These are phyloP conservation scores for Betula pendula DNA, from an alignment of 306 rosid species.

Conservation along the genomic window DNA sequence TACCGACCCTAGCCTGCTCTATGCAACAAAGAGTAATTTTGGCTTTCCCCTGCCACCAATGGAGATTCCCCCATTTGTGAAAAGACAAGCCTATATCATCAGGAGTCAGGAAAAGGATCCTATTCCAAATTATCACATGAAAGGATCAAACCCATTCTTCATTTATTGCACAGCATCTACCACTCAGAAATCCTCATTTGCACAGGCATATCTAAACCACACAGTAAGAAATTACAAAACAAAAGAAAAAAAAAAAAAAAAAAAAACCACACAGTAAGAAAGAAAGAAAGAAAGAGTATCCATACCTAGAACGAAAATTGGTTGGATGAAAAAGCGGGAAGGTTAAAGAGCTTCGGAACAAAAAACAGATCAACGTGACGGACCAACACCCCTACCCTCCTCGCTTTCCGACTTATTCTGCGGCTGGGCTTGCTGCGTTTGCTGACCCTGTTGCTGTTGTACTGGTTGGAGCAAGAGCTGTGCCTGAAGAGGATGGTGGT, in stretches of 20 bases:
- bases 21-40: conserved; percentile 37
- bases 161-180: conserved; percentile 39
- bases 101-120: no score
- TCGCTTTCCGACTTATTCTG: conserved; percentile 52
- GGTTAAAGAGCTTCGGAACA: conserved; percentile 27
- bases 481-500: conserved; percentile 52
- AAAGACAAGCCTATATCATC: conserved; percentile 10
- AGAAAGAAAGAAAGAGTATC: conserved; percentile 3
- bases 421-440: conserved; percentile 33
- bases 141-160: conserved; percentile 34
- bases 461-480: conserved; percentile 57
- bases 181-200: conserved; percentile 27
- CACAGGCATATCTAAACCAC: conserved; percentile 8
- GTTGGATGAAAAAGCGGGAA: conserved; percentile 33
- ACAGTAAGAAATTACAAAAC: background rate
- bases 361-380: conserved; percentile 48
- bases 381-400: conserved; percentile 67
- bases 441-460: conserved; percentile 50
- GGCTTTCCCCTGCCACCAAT: conserved; percentile 44
- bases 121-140: background rate
- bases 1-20: conserved; percentile 34
- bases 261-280: background rate
- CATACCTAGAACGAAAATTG: conserved; percentile 53
- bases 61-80: conserved; percentile 35
- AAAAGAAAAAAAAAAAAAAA: no score